Evolutionary conservation across 169 alveolate genomes (phyloP).

Genomic region (Eimeria sp.): DNA sequence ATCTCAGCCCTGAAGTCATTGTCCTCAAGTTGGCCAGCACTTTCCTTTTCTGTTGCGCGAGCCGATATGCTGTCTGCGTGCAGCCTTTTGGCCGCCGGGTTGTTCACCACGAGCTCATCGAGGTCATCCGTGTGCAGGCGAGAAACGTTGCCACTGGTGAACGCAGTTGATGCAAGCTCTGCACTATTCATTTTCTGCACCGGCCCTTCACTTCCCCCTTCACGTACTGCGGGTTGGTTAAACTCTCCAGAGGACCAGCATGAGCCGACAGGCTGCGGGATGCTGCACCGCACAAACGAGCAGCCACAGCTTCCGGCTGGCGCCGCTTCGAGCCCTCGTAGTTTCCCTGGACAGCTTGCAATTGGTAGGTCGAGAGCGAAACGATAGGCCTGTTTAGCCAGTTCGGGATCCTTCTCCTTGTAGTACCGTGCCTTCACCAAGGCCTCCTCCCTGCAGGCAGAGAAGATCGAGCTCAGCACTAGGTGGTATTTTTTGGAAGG

Average conservation of each 20-base stretch:
- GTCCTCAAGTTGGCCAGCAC: slow-evolving; percentile 38
- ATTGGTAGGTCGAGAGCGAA: slow-evolving; percentile 48
- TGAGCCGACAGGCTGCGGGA: slow-evolving; percentile 64
- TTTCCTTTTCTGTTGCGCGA: slow-evolving; percentile 12
- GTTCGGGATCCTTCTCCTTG: slow-evolving; percentile 70
- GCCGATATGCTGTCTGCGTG: background rate
- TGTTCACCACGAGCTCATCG: slow-evolving; percentile 55
- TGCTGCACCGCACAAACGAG: slow-evolving; percentile 55
- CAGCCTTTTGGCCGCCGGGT: slow-evolving; percentile 14
- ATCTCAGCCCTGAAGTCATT: slow-evolving; percentile 65
- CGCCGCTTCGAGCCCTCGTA: background rate
- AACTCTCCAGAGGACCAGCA: slow-evolving; percentile 59
- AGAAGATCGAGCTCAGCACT: background rate
- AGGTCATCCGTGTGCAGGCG: slow-evolving; percentile 80
- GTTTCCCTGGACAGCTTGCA: background rate
- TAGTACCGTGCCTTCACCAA: slow-evolving; percentile 77
- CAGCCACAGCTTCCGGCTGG: slow-evolving; percentile 43
- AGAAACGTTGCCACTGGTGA: slow-evolving; percentile 69
- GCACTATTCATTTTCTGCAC: slow-evolving; percentile 62
- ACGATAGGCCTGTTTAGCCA: slow-evolving; percentile 76
- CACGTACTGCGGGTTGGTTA: background rate
- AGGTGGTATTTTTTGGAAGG: background rate
- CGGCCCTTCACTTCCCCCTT: background rate
- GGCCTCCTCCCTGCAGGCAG: slow-evolving; percentile 77
- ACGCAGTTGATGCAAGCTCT: slow-evolving; percentile 70